Conservation (phyloP, 352 stramenopile genomes). For the Pythium grandisporangium region DNA sequence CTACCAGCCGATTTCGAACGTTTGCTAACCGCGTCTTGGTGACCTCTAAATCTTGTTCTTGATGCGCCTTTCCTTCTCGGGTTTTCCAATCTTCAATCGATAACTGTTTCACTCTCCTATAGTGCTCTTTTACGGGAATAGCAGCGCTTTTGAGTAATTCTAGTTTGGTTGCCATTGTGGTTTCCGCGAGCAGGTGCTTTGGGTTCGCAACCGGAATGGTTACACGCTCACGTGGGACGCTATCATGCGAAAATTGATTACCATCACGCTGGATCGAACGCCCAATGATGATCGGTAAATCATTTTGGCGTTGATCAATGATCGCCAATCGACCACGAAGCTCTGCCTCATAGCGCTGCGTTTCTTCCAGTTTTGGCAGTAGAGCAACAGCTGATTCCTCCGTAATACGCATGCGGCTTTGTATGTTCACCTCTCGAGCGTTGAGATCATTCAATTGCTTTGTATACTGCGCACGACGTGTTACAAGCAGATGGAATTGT, state of each 20-base stretch:
- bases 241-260: too few relatives aligned
- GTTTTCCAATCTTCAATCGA: conserved; percentile 56
- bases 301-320: conserved; percentile 19
- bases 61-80: conserved; percentile 28
- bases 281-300: conserved; percentile 51
- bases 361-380: conserved; percentile 19
- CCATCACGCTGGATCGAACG: conserved; percentile 29
- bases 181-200: conserved; percentile 24
- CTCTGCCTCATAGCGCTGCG: conserved; percentile 9
- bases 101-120: conserved; percentile 34
- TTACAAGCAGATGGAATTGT: conserved; percentile 48
- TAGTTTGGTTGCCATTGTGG: conserved; percentile 59
- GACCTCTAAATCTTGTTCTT: conserved; percentile 48
- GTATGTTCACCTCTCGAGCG: conserved; percentile 26
- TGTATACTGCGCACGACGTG: conserved; percentile 25
- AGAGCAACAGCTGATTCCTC: conserved; percentile 28
- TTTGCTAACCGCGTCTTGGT: conserved; percentile 40
- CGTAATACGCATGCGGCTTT: conserved; percentile 34
- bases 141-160: conserved; percentile 43
- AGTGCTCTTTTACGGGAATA: conserved; percentile 40
- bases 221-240: too few relatives aligned
- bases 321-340: conserved; percentile 19
- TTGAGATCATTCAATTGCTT: conserved; percentile 43
- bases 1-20: conserved; percentile 38
- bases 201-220: conserved; percentile 19